phyloP scores from a whole-genome alignment of 2,329 filamentous ascomycete genomes.

The Leptographium procerum region DNA sequence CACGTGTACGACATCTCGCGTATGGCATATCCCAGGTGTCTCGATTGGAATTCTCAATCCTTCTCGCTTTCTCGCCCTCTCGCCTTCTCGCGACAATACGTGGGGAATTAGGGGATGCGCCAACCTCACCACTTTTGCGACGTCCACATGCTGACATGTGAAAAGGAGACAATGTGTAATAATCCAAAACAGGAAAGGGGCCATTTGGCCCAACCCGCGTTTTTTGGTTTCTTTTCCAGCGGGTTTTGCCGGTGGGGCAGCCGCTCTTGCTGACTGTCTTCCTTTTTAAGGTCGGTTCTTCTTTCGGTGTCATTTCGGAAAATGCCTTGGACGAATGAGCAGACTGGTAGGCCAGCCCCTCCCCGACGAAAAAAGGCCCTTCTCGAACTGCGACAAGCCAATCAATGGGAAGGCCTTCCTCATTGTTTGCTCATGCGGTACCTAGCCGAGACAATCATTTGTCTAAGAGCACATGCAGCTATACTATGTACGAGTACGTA shows the following conservation, averaged over 20 bases:
- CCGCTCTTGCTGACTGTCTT: not conserved
- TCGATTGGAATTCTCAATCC: not conserved
- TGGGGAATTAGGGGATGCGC: not conserved
- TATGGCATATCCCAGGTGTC: not conserved
- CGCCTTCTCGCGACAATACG: constrained; percentile 1
- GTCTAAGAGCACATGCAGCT: too few relatives aligned
- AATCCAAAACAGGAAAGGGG: not conserved
- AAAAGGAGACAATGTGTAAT: not conserved
- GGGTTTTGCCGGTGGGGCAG: not conserved
- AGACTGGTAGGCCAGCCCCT: not conserved
- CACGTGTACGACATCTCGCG: too few relatives aligned
- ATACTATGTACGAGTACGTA: too few relatives aligned
- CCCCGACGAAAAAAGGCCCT: not conserved
- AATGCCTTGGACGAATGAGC: not conserved
- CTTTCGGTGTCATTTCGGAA: constrained; percentile 4
- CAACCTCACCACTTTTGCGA: not conserved
- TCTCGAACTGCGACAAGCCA: too few relatives aligned
- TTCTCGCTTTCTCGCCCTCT: not conserved
- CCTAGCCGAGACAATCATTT: too few relatives aligned
- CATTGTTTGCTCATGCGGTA: not conserved
- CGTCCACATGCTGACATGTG: not conserved
- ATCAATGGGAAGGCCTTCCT: not conserved
- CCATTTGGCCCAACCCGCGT: not conserved
- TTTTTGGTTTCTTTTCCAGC: not conserved
- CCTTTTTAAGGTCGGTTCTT: not conserved